Base-by-base conservation (phyloP, 2,329 filamentous ascomycete species). In the Bertia moriformis region DNA sequence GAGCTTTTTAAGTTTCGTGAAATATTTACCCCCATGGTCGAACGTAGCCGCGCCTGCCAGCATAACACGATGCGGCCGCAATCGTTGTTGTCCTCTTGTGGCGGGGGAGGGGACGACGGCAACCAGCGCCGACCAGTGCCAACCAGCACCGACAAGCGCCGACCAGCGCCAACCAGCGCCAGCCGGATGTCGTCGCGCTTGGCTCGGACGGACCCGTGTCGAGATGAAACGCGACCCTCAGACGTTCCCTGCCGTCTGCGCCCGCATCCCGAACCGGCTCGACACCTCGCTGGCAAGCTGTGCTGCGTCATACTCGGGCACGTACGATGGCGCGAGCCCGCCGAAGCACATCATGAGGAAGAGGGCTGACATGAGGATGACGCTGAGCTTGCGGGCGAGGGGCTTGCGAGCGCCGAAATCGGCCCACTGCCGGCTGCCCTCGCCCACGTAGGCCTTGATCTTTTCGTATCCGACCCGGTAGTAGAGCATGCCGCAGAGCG, bases 391-490 rank as follows among this genome's bases (percentile, higher is more conserved):
- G 63, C 87, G 83, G 51, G 83, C 67, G 37, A 78, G 72, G 12
- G 88, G 88, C 54, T 80, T 81, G 46, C 69, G 71, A 50, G 75
- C 75, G 42, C 87, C 87, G 49, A 91, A 87, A 53, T 94, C 87
- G 39, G 82, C 80, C 87, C 87, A 93, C 44, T 78, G 73, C 55
- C 86, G 82, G 53, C 70, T 69, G 40, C 70, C 80, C 49, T 87
- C 78, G 44, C 69, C 67, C 43, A 81, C 62, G 58, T 89, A 86
- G 54, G 81, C 81, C 69, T 82, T 88, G 54, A 94, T 65, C 58
- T 86, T 82, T 43, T 93, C 86, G 42, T 71, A 74, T 41, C 84
- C 83, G 43, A 89, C 78, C 71, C 88, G 88, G 71, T 87, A 89
- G 71, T 85, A 87, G 48, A 86, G 61, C 63, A 91, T 83, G 52